Conservation (phyloP, 306 rosid species). For the Amphicarpaea edgeworthii region DNA sequence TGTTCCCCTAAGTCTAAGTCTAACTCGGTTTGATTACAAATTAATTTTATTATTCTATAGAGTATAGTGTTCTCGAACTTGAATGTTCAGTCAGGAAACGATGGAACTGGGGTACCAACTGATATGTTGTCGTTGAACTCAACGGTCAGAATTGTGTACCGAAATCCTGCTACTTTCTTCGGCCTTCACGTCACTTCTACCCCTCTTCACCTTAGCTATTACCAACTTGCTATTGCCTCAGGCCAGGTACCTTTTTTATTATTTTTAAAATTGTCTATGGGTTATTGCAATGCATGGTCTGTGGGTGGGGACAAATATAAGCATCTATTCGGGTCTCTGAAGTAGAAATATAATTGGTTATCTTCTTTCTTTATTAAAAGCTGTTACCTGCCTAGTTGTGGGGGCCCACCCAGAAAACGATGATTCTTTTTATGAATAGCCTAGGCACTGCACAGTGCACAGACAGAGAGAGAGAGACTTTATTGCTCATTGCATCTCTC, state of each 20-base stretch:
- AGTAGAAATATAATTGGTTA: no score
- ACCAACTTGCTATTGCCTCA: conserved; percentile 74
- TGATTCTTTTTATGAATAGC: not conserved
- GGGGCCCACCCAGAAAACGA: not conserved
- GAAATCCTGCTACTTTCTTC: conserved; percentile 83
- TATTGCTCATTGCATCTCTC: conserved; percentile 13
- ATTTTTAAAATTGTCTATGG: no score
- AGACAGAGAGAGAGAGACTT: no score
- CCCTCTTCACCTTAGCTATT: conserved; percentile 68
- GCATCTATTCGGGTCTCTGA: no score
- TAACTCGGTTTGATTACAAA: no score
- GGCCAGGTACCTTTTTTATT: conserved; percentile 89
- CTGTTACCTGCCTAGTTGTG: no score
- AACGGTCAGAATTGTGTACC: conserved; percentile 77
- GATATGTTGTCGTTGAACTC: conserved; percentile 87
- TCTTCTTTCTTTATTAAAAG: no score
- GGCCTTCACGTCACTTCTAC: conserved; percentile 87
- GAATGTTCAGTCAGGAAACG: conserved; percentile 83
- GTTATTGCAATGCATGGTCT: no score
- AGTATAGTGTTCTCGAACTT: conserved; percentile 70
- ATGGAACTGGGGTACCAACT: conserved; percentile 76
- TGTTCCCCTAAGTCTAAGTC: no score
- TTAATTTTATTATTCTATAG: conserved; percentile 45
- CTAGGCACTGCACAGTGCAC: no score
- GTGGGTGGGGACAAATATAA: no score